A percentile compares a stretch with the other conserved stretches of the same genome.
Evolutionary conservation across 768 basidiomycete genomes (phyloP).

Genomic region (Termitomyces sp.): DNA sequence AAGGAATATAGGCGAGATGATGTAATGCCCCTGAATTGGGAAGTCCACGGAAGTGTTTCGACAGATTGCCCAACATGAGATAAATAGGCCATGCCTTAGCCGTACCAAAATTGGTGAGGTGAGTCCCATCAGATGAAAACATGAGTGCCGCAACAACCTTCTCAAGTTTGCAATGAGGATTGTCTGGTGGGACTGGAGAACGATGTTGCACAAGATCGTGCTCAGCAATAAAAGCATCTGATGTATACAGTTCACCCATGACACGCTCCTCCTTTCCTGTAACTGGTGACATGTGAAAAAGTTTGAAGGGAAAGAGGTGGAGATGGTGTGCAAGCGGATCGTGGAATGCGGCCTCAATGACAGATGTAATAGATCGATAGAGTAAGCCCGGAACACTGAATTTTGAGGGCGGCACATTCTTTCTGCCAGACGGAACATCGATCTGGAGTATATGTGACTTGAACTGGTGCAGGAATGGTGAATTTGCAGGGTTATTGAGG

Average conservation of each 20-base stretch:
- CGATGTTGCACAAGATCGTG: constrained; percentile 28
- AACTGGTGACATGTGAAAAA: constrained; percentile 10
- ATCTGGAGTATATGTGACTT: constrained; percentile 15
- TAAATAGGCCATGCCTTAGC: constrained; percentile 40
- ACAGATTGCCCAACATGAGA: constrained; percentile 36
- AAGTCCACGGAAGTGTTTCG: constrained; percentile 35
- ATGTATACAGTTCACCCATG: constrained; percentile 30
- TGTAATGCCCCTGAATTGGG: constrained; percentile 32
- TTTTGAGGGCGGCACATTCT: constrained; percentile 8
- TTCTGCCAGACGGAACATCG: constrained; percentile 20
- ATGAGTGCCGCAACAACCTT: constrained; percentile 27
- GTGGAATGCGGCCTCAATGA: constrained; percentile 23
- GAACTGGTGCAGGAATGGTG: constrained; percentile 10
- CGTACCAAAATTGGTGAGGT: constrained; percentile 30
- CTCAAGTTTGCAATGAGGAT: constrained; percentile 26
- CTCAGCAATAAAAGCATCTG: constrained; percentile 28
- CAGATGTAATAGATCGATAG: constrained; percentile 18
- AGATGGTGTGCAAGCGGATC: constrained; percentile 16
- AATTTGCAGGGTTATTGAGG: not conserved
- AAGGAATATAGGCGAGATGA: constrained; percentile 43
- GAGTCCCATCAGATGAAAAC: constrained; percentile 25
- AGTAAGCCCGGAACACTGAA: constrained; percentile 25
- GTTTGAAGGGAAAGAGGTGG: constrained; percentile 26
- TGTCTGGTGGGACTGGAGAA: constrained; percentile 18
- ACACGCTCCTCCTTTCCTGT: constrained; percentile 19